Percentiles rank a stretch among this genome's conserved stretches.
Evolutionary conservation across 2,329 filamentous ascomycete species (phyloP).

Genomic region (Colletotrichum noveboracense): DNA sequence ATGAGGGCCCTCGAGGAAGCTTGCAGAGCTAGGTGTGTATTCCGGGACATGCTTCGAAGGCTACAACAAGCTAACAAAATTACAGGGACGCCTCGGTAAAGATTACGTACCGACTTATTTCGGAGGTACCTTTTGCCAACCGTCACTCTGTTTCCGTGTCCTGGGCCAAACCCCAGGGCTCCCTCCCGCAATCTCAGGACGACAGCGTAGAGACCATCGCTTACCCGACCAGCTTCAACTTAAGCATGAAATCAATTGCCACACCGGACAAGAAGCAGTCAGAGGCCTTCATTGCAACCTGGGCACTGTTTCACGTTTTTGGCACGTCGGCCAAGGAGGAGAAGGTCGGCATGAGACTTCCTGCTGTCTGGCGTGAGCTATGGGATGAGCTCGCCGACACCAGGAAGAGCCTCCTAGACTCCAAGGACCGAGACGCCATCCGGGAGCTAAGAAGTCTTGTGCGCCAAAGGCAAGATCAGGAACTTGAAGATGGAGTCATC

Average conservation of each 20-base stretch:
- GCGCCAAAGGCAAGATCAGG: conserved; percentile 70
- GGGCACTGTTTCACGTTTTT: conserved; percentile 82
- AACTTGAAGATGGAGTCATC: conserved; percentile 76
- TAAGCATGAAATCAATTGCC: conserved; percentile 78
- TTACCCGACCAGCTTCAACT: conserved; percentile 59
- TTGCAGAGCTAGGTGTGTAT: conserved; percentile 74
- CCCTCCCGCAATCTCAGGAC: conserved; percentile 42
- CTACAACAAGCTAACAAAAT: background rate
- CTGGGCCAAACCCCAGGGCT: conserved; percentile 79
- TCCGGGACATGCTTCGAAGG: background rate
- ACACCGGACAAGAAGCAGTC: conserved; percentile 81
- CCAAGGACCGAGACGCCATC: conserved; percentile 71
- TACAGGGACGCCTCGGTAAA: conserved; percentile 72
- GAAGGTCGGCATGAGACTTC: conserved; percentile 80
- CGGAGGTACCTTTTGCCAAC: conserved; percentile 75
- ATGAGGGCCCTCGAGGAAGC: conserved; percentile 82
- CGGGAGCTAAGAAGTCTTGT: conserved; percentile 73
- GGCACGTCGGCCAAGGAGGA: conserved; percentile 82
- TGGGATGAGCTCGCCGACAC: conserved; percentile 79
- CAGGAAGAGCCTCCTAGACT: conserved; percentile 74
- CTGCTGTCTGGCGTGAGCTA: conserved; percentile 81
- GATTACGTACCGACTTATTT: conserved; percentile 72
- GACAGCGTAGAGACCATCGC: conserved; percentile 45
- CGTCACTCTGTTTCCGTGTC: conserved; percentile 75
- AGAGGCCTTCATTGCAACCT: conserved; percentile 83